A percentile compares a stretch with the other conserved stretches of the same genome.
Conservation (phyloP, 352 stramenopile species). For the Phytophthora agathidicida region DNA sequence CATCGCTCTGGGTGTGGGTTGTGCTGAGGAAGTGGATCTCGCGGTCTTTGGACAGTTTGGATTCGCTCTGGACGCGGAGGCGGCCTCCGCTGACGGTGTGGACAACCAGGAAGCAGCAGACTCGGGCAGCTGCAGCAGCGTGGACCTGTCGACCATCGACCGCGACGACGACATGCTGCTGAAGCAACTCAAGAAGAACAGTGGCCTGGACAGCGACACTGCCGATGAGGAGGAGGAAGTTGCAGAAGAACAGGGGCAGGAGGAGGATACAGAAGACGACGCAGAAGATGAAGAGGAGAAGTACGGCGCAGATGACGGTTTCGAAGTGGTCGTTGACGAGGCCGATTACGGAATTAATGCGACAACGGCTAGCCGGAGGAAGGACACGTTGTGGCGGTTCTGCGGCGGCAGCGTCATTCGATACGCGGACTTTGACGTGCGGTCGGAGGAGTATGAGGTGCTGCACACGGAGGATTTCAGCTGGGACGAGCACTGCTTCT, state of each 20-base stretch:
- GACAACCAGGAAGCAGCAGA: constrained; percentile 36
- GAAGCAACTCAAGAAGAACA: constrained; percentile 68
- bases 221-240: constrained; percentile 61
- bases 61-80: constrained; percentile 45
- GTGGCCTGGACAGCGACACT: constrained; percentile 63
- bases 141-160: constrained; percentile 77
- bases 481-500: constrained; percentile 91
- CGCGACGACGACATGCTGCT: constrained; percentile 74
- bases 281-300: constrained; percentile 35
- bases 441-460: constrained; percentile 78
- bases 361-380: constrained; percentile 39
- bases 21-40: constrained; percentile 79
- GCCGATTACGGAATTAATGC: constrained; percentile 48
- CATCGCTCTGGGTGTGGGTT: constrained; percentile 79
- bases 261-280: constrained; percentile 32
- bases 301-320: constrained; percentile 37
- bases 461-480: constrained; percentile 90
- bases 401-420: constrained; percentile 81
- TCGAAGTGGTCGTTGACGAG: constrained; percentile 67
- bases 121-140: constrained; percentile 61
- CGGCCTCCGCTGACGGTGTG: constrained; percentile 2
- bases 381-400: constrained; percentile 83
- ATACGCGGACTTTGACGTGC: constrained; percentile 89
- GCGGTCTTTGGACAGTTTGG: constrained; percentile 70
- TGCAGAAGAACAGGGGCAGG: constrained; percentile 28